These are phyloP conservation scores for Tripidium arundinaceum DNA, from an alignment of 202 grass and related monocot species.

Conservation along the genomic window DNA sequence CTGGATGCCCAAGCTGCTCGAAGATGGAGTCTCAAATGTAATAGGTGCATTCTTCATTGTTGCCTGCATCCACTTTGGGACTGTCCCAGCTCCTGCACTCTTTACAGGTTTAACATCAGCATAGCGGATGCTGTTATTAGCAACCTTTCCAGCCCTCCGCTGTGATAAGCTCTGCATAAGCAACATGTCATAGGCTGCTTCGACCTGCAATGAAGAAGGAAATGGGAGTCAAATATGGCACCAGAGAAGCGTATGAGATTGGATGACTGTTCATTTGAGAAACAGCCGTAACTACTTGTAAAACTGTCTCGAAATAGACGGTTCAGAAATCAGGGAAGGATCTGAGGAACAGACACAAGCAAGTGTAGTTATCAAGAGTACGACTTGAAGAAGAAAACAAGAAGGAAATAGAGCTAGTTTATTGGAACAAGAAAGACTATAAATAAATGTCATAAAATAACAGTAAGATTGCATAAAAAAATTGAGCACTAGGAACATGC, in stretches of 20 bases:
- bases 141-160: constrained; percentile 85
- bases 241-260: not conserved
- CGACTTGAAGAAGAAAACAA: constrained; percentile 38
- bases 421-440: constrained; percentile 32
- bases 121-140: constrained; percentile 66
- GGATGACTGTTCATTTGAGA: not conserved
- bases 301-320: constrained; percentile 27
- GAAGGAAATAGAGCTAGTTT: constrained; percentile 13
- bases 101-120: constrained; percentile 89
- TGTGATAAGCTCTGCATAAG: constrained; percentile 89
- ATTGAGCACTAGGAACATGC: not conserved
- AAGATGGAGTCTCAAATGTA: constrained; percentile 64
- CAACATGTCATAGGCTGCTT: constrained; percentile 88
- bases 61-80: constrained; percentile 72
- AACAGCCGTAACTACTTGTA: not conserved
- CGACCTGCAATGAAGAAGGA: constrained; percentile 55
- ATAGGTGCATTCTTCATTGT: constrained; percentile 64
- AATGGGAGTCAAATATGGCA: constrained; percentile 19
- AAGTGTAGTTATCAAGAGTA: constrained; percentile 43
- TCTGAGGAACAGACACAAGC: constrained; percentile 29
- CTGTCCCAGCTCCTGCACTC: constrained; percentile 38
- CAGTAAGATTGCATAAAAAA: constrained; percentile 6
- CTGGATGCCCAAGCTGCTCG: constrained; percentile 60
- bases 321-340: constrained; percentile 29
- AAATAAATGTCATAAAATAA: not conserved